These are phyloP conservation scores for Beauveria sp. DNA, from an alignment of 2,329 filamentous ascomycete species.

Conservation along the genomic window DNA sequence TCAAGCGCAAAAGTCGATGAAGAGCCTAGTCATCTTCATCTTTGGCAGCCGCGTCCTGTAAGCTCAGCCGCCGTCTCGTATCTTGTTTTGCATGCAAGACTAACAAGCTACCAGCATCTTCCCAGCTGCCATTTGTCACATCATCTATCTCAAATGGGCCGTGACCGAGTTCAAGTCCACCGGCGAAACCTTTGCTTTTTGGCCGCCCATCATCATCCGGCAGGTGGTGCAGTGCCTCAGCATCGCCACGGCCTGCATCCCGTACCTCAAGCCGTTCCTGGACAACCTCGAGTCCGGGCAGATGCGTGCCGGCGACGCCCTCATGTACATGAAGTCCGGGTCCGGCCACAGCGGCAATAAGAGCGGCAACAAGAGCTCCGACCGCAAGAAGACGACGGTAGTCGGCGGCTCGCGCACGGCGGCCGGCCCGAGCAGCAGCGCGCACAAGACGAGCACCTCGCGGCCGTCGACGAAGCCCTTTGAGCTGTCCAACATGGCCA, in stretches of 20 bases:
- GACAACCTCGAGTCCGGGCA: conserved; percentile 10
- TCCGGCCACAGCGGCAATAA: background rate
- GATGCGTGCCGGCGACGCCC: background rate
- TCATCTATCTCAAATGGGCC: background rate
- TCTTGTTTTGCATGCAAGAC: background rate
- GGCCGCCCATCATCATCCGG: background rate
- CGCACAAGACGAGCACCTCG: background rate
- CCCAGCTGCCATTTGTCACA: conserved; percentile 1
- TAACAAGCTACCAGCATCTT: background rate
- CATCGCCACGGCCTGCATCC: conserved; percentile 4
- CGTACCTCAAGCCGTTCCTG: conserved; percentile 7
- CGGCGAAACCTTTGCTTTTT: background rate
- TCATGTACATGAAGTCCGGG: background rate
- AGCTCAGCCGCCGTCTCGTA: too few species aligned
- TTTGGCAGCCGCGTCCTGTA: conserved; percentile 7
- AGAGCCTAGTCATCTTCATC: background rate
- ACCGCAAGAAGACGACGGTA: background rate
- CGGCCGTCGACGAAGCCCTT: background rate
- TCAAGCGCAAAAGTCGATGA: conserved; percentile 1
- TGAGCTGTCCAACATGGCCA: background rate
- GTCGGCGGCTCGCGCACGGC: background rate
- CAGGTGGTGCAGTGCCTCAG: conserved; percentile 5
- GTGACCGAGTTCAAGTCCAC: background rate
- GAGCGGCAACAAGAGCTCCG: background rate
- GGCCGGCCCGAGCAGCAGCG: background rate